These are phyloP conservation scores for Penicillium canescens DNA, from an alignment of 495 filamentous ascomycete species.

Conservation along the genomic window DNA sequence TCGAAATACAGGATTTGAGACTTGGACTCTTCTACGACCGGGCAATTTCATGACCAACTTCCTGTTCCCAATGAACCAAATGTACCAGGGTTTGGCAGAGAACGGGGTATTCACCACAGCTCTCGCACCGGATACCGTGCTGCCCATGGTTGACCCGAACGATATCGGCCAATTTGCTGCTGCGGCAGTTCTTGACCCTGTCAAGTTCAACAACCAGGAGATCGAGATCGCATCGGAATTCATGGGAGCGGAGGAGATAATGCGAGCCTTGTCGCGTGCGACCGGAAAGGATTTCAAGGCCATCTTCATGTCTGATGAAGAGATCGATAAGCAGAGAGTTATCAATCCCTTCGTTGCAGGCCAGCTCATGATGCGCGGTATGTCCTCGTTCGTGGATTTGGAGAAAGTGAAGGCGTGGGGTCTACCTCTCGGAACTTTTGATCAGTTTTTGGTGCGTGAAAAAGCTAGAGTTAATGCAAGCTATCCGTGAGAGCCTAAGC, in stretches of 20 bases:
- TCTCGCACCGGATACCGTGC: conserved; percentile 25
- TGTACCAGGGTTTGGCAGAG: conserved; percentile 39
- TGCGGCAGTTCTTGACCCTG: conserved; percentile 42
- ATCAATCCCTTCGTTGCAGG: conserved; percentile 29
- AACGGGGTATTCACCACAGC: conserved; percentile 35
- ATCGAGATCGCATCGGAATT: conserved; percentile 43
- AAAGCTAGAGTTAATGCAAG: conserved; percentile 19
- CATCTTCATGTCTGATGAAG: conserved; percentile 38
- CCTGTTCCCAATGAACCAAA: conserved; percentile 30
- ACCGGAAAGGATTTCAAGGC: conserved; percentile 34
- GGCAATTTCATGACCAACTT: conserved; percentile 55
- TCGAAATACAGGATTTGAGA: conserved; percentile 28
- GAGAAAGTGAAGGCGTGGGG: conserved; percentile 33
- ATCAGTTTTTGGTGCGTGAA: conserved; percentile 39
- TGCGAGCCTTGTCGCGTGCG: conserved; percentile 28
- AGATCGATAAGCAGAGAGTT: conserved; percentile 25
- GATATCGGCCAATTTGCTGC: conserved; percentile 51
- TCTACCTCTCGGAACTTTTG: conserved; percentile 34
- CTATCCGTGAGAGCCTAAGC: conserved; percentile 1
- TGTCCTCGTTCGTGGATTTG: conserved; percentile 35
- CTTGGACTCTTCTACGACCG: conserved; percentile 45
- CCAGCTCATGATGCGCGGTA: conserved; percentile 30
- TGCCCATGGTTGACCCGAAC: conserved; percentile 44
- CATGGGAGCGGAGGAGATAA: conserved; percentile 27
- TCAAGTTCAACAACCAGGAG: conserved; percentile 33